Evolutionary conservation across 208 protist species (phyloP), one percentile per base, ranked within the genome.

Genomic region (Crithidia acanthocephali): DNA sequence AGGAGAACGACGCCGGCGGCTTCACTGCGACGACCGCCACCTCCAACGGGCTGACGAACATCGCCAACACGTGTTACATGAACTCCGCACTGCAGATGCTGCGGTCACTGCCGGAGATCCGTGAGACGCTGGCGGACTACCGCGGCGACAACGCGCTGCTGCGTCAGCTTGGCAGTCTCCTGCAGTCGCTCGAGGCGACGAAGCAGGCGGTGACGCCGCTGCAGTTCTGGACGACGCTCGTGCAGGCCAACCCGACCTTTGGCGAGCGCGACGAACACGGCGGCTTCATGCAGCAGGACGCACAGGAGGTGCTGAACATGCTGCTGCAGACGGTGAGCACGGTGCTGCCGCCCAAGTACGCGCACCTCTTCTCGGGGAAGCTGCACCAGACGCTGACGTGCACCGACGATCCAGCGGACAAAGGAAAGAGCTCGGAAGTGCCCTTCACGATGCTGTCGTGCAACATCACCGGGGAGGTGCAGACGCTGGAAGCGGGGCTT

Each of bases 11-110:
- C 35, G 50, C 58, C 0, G 72, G 57, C 48, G 79, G 72, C 20
- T 68, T 74, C 69, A 45, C 50, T 1, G 68, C 44, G 25, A 65
- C 53, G 0, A 15, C 63, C 0, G 35, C 61, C 11, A 78, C 56
- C 22, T 79, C 73, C 22, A 87, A 85, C 45, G 89, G 91, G 4
- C 62, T 96, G 25, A 59, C 2, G 47, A 96, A 96, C 73, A 91
- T 95, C 58, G 85, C 80, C 40, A 97, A 95, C 81, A 97, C 90
- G 53, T 97, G 92, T 70, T 97, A 97, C 73, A 77, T 97, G 71
- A 97, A 97, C 79, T 68, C 92, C 28, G 86, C 90, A 9, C 22
- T 97, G 37, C 90, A 97, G 72, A 89, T 94, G 81, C 40, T 97
- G 44, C 85, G 85, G 15, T 78, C 74, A n/a, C 84, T 93, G 4